These are phyloP conservation scores for Eutypa lata DNA, from an alignment of 2,329 filamentous ascomycete species.

Conservation along the genomic window DNA sequence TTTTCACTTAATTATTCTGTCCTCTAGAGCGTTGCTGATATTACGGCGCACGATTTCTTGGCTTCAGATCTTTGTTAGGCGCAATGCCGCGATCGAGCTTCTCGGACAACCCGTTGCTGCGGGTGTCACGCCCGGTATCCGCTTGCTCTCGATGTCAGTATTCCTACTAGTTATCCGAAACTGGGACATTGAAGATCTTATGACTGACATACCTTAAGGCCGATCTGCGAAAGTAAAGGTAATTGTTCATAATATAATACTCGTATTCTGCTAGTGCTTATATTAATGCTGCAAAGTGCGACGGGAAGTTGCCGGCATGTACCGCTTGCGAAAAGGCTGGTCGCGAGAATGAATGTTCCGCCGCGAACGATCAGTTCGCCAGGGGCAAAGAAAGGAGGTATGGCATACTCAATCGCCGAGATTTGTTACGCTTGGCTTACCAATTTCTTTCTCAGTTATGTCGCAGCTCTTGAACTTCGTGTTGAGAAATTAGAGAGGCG, in stretches of 20 bases:
- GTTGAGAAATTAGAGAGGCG: conserved; percentile 84
- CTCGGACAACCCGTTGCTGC: conserved; percentile 55
- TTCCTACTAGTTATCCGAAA: conserved; percentile 2
- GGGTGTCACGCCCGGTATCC: conserved; percentile 75
- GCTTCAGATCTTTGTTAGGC: background rate
- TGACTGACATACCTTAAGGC: conserved; percentile 39
- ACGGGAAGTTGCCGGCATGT: conserved; percentile 92
- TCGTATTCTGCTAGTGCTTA: conserved; percentile 1
- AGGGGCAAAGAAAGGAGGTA: conserved; percentile 89
- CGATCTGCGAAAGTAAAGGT: conserved; percentile 92
- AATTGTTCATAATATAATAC: conserved; percentile 9
- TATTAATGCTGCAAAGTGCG: conserved; percentile 56
- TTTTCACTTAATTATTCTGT: background rate
- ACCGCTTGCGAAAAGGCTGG: conserved; percentile 93
- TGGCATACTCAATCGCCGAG: conserved; percentile 13
- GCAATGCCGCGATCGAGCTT: conserved; percentile 38
- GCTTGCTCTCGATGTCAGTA: conserved; percentile 71
- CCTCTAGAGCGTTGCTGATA: background rate
- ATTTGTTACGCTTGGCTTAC: conserved; percentile 2
- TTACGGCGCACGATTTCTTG: background rate
- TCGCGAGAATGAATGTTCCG: conserved; percentile 82
- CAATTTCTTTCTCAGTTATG: conserved; percentile 58
- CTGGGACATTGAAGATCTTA: background rate
- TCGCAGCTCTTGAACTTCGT: conserved; percentile 87
- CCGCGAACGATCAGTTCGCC: conserved; percentile 93